A percentile compares a stretch with the other conserved stretches of the same genome.
Conservation (phyloP, 352 stramenopile genomes). For the Globisporangium nagaii region DNA sequence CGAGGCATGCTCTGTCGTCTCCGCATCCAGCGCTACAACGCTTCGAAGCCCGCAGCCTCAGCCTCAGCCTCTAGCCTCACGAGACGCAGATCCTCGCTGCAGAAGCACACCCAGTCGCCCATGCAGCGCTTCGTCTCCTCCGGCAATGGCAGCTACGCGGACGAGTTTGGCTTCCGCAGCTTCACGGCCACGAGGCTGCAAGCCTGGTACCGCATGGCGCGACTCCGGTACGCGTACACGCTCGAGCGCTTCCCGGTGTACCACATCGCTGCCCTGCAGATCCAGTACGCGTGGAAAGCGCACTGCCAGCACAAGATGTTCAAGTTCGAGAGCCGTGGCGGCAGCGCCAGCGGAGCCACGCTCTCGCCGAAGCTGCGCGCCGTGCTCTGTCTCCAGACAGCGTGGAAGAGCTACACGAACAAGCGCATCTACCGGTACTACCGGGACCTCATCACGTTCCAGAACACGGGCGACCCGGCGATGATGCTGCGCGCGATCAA, state of each 20-base stretch:
- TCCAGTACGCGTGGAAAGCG: slow-evolving; percentile 69
- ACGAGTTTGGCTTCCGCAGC: slow-evolving; percentile 46
- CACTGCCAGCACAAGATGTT: slow-evolving; percentile 38
- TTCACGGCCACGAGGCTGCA: slow-evolving; percentile 63
- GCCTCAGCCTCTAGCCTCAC: too few species aligned
- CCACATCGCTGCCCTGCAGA: slow-evolving; percentile 81
- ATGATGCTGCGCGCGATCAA: slow-evolving; percentile 83
- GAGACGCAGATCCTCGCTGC: neutral
- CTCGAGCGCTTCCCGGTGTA: slow-evolving; percentile 67
- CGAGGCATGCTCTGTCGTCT: slow-evolving; percentile 56
- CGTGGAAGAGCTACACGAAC: slow-evolving; percentile 76
- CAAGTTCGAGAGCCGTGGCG: slow-evolving; percentile 12
- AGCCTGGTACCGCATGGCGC: slow-evolving; percentile 65
- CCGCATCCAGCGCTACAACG: slow-evolving; percentile 6
- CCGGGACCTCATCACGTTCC: slow-evolving; percentile 74
- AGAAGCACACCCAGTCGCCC: slow-evolving; percentile 27
- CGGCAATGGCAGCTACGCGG: slow-evolving; percentile 38
- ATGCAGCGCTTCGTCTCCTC: slow-evolving; percentile 72
- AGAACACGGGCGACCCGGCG: slow-evolving; percentile 67
- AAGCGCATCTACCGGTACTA: slow-evolving; percentile 77
- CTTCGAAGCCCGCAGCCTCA: neutral
- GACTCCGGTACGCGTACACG: slow-evolving; percentile 32
- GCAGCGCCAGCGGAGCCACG: too few species aligned
- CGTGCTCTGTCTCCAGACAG: slow-evolving; percentile 46
- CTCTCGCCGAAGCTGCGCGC: slow-evolving; percentile 28